Base-by-base conservation (phyloP, 352 stramenopile genomes). In the Phytophthora brassicae region DNA sequence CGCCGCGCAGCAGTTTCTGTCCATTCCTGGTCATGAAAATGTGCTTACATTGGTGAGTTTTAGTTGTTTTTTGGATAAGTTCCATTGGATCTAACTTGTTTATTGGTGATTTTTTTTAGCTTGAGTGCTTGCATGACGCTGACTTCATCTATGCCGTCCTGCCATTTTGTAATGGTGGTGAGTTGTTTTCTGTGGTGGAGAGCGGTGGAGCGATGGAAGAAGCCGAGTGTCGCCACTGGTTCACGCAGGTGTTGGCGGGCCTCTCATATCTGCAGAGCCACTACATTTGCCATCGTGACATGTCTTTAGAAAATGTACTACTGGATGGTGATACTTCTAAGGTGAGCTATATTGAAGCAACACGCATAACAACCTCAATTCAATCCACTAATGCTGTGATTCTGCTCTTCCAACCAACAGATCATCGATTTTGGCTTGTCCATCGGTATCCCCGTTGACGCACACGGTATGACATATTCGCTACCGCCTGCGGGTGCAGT, bases 211-310 rank as follows among this genome's bases (percentile, higher is more conserved):
- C 84, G 11, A 90, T 93, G 81, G 73, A 91, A 38, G 84, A 93
- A 60, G 51, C 54, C 1, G 81, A 93, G 47, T 89, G 81, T 51
- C 84, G 84, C 26, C 82, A 92, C 64, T 94, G 85, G 85, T 94
- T 94, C 71, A 79, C 76, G 16, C 85, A 94, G 74, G 81, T 94
- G 28, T 66, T 94, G 6, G 78, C 81, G 3, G 85, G 85, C 0
- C 57, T 94, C 28, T 92, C 85, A 12, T 95, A 90, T 56, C 46
- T 95, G 35, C 86, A 95, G 60, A 91, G 81, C 44, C 79, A 75
- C 54, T 92, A 87, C 70, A 93, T 92, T 74, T 92, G 82, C 65
- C 86, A 95, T 65, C 86, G 86, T 44, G 86, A 95, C 68, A 95
- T 95, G 83, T 94, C 85, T 54, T 58, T 94, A 52, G 85, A 94